Evolutionary conservation across 176 grass and related monocot genomes (phyloP).

Genomic region (Eleusine indica): DNA sequence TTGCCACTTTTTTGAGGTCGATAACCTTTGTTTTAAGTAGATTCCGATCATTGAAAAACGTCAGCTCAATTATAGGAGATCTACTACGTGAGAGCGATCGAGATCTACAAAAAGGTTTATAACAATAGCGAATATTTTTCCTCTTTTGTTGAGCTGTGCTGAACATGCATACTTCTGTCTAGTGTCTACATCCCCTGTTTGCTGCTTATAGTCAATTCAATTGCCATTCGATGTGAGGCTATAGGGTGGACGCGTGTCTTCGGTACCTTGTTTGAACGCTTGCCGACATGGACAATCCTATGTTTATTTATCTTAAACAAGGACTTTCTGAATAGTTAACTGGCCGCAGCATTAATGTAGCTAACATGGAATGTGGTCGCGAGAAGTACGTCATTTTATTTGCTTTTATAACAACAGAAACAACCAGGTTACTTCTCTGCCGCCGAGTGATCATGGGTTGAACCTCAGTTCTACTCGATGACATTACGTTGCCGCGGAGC

Average conservation of each 20-base stretch:
- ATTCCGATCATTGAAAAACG: not conserved
- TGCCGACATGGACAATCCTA: constrained; percentile 20
- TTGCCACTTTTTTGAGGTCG: not conserved
- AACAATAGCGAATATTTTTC: constrained; percentile 9
- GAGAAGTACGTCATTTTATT: not conserved
- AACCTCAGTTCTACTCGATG: no score
- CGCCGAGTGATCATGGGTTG: not conserved
- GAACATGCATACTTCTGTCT: constrained; percentile 36
- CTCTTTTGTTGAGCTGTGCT: constrained; percentile 23
- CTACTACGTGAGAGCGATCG: not conserved
- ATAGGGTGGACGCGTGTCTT: not conserved
- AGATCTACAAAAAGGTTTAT: constrained; percentile 24
- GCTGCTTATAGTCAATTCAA: constrained; percentile 20
- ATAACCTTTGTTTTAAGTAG: not conserved
- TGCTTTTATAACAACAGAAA: not conserved
- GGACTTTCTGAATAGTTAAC: constrained; percentile 2
- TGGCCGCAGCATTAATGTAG: not conserved
- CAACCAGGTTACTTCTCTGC: not conserved
- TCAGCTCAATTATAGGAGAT: constrained; percentile 21
- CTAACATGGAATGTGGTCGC: constrained; percentile 22
- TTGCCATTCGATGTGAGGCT: constrained; percentile 11
- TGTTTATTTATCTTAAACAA: constrained; percentile 34
- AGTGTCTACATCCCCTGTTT: not conserved
- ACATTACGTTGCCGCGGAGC: no score
- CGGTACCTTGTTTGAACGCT: constrained; percentile 29